A percentile compares a stretch with the other conserved stretches of the same genome.
Conservation (phyloP, 1,284 basidiomycete species). For the Sparassis latifolia region DNA sequence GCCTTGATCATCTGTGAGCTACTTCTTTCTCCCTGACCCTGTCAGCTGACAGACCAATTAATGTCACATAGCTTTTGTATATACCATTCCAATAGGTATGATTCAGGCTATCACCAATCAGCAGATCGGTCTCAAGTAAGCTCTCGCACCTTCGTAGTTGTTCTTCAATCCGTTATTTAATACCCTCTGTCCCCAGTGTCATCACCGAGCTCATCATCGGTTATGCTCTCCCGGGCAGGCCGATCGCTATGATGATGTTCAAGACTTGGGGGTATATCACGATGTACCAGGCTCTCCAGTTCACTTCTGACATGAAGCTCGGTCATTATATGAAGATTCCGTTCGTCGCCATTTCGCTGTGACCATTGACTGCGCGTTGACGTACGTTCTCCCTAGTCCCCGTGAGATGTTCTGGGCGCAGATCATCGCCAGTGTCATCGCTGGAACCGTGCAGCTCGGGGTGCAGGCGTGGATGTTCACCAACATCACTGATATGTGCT, state of each 20-base stretch:
- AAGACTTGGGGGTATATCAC: constrained; percentile 48
- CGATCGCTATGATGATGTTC: constrained; percentile 48
- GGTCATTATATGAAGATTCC: constrained; percentile 73
- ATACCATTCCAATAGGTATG: constrained; percentile 47
- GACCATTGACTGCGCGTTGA: too few relatives aligned
- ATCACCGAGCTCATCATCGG: constrained; percentile 46
- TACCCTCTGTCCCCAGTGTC: constrained; percentile 21
- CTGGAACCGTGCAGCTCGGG: constrained; percentile 56
- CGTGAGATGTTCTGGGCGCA: constrained; percentile 55
- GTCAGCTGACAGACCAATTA: background rate
- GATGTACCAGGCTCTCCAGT: constrained; percentile 34
- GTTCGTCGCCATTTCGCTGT: constrained; percentile 7
- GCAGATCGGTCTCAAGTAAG: constrained; percentile 39
- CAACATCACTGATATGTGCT: constrained; percentile 48
- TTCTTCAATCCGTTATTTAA: background rate
- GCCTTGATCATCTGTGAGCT: constrained; percentile 29
- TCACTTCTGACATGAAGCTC: constrained; percentile 66
- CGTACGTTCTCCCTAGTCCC: constrained; percentile 16
- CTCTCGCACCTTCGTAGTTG: background rate
- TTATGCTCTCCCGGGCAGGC: constrained; percentile 40
- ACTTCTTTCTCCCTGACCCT: background rate
- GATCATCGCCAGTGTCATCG: constrained; percentile 56
- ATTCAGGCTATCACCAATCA: constrained; percentile 51
- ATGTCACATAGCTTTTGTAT: constrained; percentile 27
- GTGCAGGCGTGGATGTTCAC: constrained; percentile 67